phyloP scores from a whole-genome alignment of 1,284 basidiomycete species.

The Ganoderma multipileum region DNA sequence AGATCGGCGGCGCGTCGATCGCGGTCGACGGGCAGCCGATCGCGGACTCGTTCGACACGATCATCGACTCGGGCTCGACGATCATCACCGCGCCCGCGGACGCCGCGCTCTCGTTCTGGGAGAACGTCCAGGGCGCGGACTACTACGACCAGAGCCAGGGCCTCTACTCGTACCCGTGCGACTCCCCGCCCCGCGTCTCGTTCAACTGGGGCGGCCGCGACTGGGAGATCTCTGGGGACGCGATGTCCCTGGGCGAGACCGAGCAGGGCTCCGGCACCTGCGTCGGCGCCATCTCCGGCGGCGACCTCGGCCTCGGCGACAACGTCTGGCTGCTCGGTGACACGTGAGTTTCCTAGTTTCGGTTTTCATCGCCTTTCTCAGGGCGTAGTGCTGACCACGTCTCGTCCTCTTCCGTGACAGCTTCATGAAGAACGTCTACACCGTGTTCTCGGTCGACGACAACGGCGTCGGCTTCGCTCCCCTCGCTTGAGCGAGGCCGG shows the following conservation, averaged over 20 bases:
- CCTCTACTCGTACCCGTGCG: constrained; percentile 50
- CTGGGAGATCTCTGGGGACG: constrained; percentile 44
- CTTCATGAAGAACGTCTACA: background rate
- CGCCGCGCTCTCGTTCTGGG: constrained; percentile 51
- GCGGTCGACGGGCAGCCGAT: background rate
- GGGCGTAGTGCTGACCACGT: background rate
- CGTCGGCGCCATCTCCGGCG: constrained; percentile 22
- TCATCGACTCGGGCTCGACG: constrained; percentile 46
- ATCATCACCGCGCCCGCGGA: constrained; percentile 54
- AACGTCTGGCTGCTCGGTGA: background rate
- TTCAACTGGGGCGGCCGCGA: constrained; percentile 48
- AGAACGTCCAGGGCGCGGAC: constrained; percentile 37
- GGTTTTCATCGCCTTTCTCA: too few species aligned
- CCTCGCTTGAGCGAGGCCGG: background rate
- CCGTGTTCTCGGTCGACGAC: background rate
- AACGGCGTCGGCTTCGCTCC: background rate
- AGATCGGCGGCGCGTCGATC: constrained; percentile 22
- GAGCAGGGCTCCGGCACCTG: constrained; percentile 19
- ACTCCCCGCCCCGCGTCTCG: constrained; percentile 42
- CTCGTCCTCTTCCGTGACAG: background rate
- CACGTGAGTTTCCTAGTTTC: background rate
- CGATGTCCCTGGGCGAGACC: constrained; percentile 11
- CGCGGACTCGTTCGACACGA: constrained; percentile 11
- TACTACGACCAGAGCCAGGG: constrained; percentile 21
- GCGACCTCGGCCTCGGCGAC: constrained; percentile 14